Percentiles rank a stretch among this genome's conserved stretches.
phyloP scores from a whole-genome alignment of 2,329 filamentous ascomycete species.

The Xenoacremonium recifei region DNA sequence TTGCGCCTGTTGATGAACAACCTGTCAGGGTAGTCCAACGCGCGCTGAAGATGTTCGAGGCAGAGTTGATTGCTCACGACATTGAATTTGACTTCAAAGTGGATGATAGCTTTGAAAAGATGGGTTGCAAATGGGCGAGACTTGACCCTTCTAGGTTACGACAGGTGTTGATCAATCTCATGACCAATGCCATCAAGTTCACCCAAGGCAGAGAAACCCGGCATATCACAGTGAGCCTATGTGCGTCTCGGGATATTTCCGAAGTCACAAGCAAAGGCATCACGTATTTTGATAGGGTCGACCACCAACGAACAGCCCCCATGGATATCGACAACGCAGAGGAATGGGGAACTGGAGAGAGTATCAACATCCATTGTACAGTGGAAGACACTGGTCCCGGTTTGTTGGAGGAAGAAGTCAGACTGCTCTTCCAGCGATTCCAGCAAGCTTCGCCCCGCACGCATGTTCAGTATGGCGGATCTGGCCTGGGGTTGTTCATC shows the following conservation, averaged over 20 bases:
- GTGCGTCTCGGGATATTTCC: slow-evolving; percentile 55
- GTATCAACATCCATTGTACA: slow-evolving; percentile 70
- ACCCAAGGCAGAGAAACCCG: slow-evolving; percentile 59
- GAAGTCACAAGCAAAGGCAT: slow-evolving; percentile 39
- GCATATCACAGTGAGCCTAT: slow-evolving; percentile 62
- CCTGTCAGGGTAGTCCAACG: slow-evolving; percentile 66
- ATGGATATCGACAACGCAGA: slow-evolving; percentile 49
- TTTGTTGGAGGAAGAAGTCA: slow-evolving; percentile 62
- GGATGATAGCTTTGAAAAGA: slow-evolving; percentile 62
- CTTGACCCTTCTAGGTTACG: slow-evolving; percentile 73
- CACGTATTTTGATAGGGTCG: slow-evolving; percentile 47
- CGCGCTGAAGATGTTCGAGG: slow-evolving; percentile 76
- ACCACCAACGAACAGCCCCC: slow-evolving; percentile 31
- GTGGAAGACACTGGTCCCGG: slow-evolving; percentile 72
- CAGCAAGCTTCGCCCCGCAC: slow-evolving; percentile 67
- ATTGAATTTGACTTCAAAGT: slow-evolving; percentile 70
- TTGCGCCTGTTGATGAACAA: slow-evolving; percentile 69
- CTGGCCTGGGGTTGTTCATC: slow-evolving; percentile 72
- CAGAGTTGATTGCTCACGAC: slow-evolving; percentile 68
- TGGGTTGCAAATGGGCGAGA: slow-evolving; percentile 69
- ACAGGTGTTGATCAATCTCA: slow-evolving; percentile 75
- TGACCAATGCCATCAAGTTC: slow-evolving; percentile 66
- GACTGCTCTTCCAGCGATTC: slow-evolving; percentile 66
- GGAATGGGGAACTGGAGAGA: slow-evolving; percentile 72
- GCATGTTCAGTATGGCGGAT: slow-evolving; percentile 71